Base-by-base conservation (phyloP, 2,329 filamentous ascomycete genomes). In the Trichoderma brevicompactum region DNA sequence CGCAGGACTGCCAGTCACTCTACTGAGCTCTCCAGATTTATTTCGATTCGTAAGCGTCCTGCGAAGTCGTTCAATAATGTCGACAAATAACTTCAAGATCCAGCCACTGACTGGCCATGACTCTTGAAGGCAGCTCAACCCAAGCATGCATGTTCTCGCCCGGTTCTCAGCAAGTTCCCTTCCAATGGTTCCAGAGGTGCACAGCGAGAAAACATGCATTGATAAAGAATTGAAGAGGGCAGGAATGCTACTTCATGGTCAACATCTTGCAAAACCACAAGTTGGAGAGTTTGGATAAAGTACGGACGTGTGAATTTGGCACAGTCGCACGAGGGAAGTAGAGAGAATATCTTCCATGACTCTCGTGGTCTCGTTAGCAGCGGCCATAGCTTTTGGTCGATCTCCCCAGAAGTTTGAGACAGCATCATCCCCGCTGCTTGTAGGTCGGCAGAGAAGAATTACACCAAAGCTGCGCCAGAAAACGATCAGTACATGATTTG, bases 71-170 rank as follows among this genome's bases (percentile, higher is more conserved):
- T 58, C 54, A 28, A 58, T 58, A 44, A 58, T 58, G 7, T 58
- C 54, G 4, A 58, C 54, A 5, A 58, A 58, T 34, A 58, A 17
- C 6, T 58, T 58, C n/a, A 58, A 17, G 19, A 58, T 58, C 54
- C 54, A 58, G 17, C 54, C 54, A 10, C 54, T 58, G 13, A 58
- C 54, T 10, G 54, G 54, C 54, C 54, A 58, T 36, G 54, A 58
- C 10, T 58, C 54, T 15, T 58, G 54, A 19, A 58, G 54, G 19
- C 54, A 58, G 2, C 19, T 58, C 10, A 58, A 19, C 2, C 54
- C 54, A 17, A 58, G 54, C 54, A 58, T 58, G n/a, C 54, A 58
- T 36, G 54, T 58, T 2, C 54, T 2, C 8, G 54, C 54, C n/a
- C 54, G 54, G 12, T 58, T 58, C 41, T 58, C 54, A 12, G 54